These are phyloP conservation scores for Fusarium sp. DNA, from an alignment of 2,329 filamentous ascomycete genomes.

Conservation along the genomic window DNA sequence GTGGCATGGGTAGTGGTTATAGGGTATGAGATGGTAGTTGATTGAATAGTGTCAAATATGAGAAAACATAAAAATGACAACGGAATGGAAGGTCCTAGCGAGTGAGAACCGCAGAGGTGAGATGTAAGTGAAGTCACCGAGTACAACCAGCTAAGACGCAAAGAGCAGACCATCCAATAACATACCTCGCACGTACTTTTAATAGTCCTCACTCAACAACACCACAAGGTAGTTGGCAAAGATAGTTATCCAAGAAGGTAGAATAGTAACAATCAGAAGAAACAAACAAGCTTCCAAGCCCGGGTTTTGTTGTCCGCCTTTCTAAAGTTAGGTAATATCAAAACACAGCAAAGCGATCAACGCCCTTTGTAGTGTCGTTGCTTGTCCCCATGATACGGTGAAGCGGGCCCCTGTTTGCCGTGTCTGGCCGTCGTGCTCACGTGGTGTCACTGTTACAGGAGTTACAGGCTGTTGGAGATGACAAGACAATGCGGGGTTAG, in stretches of 20 bases:
- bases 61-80: not conserved
- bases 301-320: constrained; percentile 30
- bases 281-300: constrained; percentile 24
- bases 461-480: constrained; percentile 1
- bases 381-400: constrained; percentile 11
- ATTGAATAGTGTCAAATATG: not conserved
- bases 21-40: not conserved
- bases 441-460: not conserved
- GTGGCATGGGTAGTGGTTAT: not conserved
- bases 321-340: not conserved
- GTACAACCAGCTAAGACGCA: too few species aligned
- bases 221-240: not conserved
- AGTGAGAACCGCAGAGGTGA: too few species aligned
- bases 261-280: constrained; percentile 9
- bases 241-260: not conserved
- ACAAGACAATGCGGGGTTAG: constrained; percentile 34
- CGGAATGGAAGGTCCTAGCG: too few species aligned
- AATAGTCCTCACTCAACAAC: constrained; percentile 5
- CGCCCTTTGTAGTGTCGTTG: constrained; percentile 35
- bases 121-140: too few species aligned
- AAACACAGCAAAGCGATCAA: not conserved
- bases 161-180: too few species aligned
- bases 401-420: constrained; percentile 19
- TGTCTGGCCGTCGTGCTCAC: constrained; percentile 36
- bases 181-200: too few species aligned